Percentiles rank a stretch among this genome's conserved stretches.
Evolutionary conservation across 164 flowering plant genomes (phyloP).

Genomic region (Paratinospora sagittata): DNA sequence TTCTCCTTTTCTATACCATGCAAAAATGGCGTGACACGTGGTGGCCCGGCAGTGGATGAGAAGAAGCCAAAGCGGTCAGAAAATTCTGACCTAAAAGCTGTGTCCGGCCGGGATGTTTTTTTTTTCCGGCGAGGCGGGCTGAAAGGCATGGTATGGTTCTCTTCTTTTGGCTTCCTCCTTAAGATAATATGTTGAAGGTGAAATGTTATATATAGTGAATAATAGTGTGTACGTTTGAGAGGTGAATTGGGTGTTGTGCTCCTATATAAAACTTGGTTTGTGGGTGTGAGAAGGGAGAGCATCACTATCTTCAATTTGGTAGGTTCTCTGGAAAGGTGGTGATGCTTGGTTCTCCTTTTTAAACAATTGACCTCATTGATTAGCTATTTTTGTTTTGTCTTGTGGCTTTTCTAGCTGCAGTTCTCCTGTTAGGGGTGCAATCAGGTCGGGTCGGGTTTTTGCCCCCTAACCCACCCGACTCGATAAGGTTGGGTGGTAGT

Average conservation of each 20-base stretch:
- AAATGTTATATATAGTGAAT: background rate
- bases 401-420: slow-evolving; percentile 7
- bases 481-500: too few species aligned
- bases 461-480: too few species aligned
- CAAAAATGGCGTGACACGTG: slow-evolving; percentile 1
- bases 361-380: slow-evolving; percentile 9
- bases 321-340: slow-evolving; percentile 12
- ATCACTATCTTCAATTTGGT: slow-evolving; percentile 18
- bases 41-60: slow-evolving; percentile 3
- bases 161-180: background rate
- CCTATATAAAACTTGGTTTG: slow-evolving; percentile 10
- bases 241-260: slow-evolving; percentile 9
- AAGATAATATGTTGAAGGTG: background rate
- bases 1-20: background rate
- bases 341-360: slow-evolving; percentile 7
- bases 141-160: background rate
- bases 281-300: slow-evolving; percentile 8
- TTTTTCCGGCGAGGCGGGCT: slow-evolving; percentile 1
- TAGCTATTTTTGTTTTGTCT: slow-evolving; percentile 5
- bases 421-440: too few species aligned
- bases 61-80: background rate
- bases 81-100: slow-evolving; percentile 9
- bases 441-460: too few species aligned
- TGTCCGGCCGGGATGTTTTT: slow-evolving; percentile 9
- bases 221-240: background rate